Conservation (phyloP, 75 land plant genomes). For the Cunninghamia lanceolata region DNA sequence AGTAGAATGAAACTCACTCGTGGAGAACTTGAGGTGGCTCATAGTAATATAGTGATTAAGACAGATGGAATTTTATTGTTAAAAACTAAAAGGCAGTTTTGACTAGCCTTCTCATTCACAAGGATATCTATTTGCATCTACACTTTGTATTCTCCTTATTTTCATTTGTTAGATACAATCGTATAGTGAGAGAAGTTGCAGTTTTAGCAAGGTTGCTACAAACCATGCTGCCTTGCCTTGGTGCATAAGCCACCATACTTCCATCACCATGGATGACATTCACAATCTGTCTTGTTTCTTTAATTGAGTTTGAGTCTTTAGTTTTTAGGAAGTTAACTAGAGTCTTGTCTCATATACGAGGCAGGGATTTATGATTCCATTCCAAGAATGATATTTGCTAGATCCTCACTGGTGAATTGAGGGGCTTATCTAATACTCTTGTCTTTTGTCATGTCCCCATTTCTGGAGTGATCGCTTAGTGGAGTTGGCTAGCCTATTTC, state of each 20-base stretch:
- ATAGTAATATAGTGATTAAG: not conserved
- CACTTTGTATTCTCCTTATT: not conserved
- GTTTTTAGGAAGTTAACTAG: not conserved
- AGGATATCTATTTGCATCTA: too few species aligned
- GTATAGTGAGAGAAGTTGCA: not conserved
- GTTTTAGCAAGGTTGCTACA: not conserved
- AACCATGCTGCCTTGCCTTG: not conserved
- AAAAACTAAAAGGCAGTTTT: too few species aligned
- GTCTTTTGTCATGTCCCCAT: not conserved
- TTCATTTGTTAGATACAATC: not conserved
- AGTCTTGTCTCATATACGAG: not conserved
- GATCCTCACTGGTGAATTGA: not conserved
- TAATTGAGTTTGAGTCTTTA: not conserved
- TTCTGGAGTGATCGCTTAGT: too few species aligned
- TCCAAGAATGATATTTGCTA: not conserved
- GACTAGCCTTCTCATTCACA: not conserved
- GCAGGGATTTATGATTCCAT: not conserved
- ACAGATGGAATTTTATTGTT: too few species aligned
- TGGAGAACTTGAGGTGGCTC: not conserved
- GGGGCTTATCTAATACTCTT: not conserved
- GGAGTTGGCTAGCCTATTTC: too few species aligned
- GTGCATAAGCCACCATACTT: not conserved
- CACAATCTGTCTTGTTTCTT: not conserved
- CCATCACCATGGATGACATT: not conserved
- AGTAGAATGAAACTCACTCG: not conserved